Evolutionary conservation across 2,329 filamentous ascomycete species (phyloP).

Genomic region (Chaetomium globosum): DNA sequence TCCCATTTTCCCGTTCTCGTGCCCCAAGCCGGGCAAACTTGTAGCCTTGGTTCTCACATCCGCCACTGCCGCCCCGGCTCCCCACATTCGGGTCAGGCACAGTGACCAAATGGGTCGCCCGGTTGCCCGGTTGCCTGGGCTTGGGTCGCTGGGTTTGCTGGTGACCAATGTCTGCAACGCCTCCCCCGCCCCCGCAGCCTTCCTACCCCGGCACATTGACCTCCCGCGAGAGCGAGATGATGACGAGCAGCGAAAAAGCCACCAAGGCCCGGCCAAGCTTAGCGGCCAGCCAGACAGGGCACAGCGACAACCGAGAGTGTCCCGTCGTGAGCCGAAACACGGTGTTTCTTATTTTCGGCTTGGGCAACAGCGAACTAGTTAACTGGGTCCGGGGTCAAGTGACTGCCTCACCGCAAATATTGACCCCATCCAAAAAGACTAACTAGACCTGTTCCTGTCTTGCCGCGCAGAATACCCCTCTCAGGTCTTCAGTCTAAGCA

Average conservation of each 20-base stretch:
- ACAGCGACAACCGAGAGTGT: slow-evolving; percentile 9
- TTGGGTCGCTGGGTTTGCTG: not conserved
- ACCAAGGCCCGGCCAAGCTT: not conserved
- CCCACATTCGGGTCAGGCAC: not conserved
- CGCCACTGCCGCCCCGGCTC: not conserved
- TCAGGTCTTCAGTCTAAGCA: not conserved
- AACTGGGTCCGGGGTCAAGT: slow-evolving; percentile 14
- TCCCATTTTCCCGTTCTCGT: slow-evolving; percentile 2
- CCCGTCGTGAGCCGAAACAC: slow-evolving; percentile 7
- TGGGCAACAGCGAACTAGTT: not conserved
- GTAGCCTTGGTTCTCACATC: slow-evolving; percentile 2
- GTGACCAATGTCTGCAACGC: not conserved
- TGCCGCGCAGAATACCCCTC: slow-evolving; percentile 3
- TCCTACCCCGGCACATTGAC: slow-evolving; percentile 4
- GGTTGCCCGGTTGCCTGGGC: too few relatives aligned
- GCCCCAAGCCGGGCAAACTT: not conserved
- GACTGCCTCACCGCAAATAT: slow-evolving; percentile 17
- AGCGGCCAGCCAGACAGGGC: not conserved
- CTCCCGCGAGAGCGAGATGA: slow-evolving; percentile 2
- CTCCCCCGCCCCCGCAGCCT: too few relatives aligned
- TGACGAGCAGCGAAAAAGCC: slow-evolving; percentile 3
- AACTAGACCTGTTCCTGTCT: slow-evolving; percentile 28
- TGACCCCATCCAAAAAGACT: not conserved
- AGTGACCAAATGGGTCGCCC: not conserved
- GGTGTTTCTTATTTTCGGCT: not conserved